Evolutionary conservation across 169 alveolate genomes (phyloP), one percentile per base, ranked within the genome.

Genomic region (Eimeria zaria): DNA sequence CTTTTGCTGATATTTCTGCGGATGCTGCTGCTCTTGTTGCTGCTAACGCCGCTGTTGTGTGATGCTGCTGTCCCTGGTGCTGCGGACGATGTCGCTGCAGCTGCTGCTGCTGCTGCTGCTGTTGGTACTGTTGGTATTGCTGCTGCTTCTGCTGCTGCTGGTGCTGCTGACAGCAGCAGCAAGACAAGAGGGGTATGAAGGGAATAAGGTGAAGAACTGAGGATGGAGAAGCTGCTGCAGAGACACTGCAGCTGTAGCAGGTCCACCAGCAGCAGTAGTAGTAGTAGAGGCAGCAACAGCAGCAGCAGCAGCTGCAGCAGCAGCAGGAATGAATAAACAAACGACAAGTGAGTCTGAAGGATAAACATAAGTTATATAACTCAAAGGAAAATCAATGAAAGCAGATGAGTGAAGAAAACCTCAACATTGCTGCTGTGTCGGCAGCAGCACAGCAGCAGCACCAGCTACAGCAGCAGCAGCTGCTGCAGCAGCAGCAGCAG

Each of bases 361-460:
- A 60, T 60, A 46, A 69, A 69, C 27, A 69, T 41, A 11, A 69
- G n/a, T 16, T 27, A 69, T 8, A 12, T 12, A 51, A 51, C 27
- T 18, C 12, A 60, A 9, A n/a, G 20, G 69, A 51, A 51, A 51
- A 51, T 12, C 58, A 6, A 6, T 8, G 58, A 64, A 20, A 30
- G 41, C 22, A n/a, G n/a, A n/a, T n/a, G n/a, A n/a, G n/a, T n/a
- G n/a, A n/a, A n/a, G n/a, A n/a, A n/a, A n/a, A n/a, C n/a, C n/a
- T n/a, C n/a, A n/a, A n/a, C n/a, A n/a, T 67, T 5, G 76, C 76
- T 67, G 76, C 76, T 67, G 41, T 67, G 80, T 69, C 80, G 80
- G 80, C 80, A 30, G 80, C 46, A 33, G 51, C 41, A 16, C 80
- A 30, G 80, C 80, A 30, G 80, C 80, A 69, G 22, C 80, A 69